Percentiles rank a stretch among this genome's conserved stretches.
phyloP scores from a whole-genome alignment of 2,329 filamentous ascomycete species.

The Lachnellula willkommii region DNA sequence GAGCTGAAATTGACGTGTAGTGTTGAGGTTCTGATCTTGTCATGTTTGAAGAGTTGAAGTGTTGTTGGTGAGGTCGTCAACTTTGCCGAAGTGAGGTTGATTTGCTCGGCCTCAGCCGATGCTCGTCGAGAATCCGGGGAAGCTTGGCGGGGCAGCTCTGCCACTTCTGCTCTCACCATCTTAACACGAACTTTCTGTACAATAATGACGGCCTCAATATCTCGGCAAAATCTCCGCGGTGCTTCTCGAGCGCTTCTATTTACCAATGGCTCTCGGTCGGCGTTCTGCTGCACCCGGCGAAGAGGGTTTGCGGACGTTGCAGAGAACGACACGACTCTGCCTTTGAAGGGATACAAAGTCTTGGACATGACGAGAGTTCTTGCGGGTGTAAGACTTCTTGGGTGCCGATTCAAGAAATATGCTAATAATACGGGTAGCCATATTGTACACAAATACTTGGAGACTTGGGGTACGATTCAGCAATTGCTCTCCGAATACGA shows the following conservation, averaged over 20 bases:
- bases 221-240: slow-evolving; percentile 10
- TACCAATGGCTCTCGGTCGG: slow-evolving; percentile 15
- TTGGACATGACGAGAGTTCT: slow-evolving; percentile 96
- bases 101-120: not conserved
- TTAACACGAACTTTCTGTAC: not conserved
- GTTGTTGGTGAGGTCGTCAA: not conserved
- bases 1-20: too few species aligned
- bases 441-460: slow-evolving; percentile 97
- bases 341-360: slow-evolving; percentile 80
- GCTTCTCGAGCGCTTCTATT: slow-evolving; percentile 15
- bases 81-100: not conserved
- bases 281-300: slow-evolving; percentile 7
- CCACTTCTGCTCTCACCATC: not conserved
- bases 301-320: slow-evolving; percentile 21
- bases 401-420: not conserved
- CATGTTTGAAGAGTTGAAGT: too few species aligned
- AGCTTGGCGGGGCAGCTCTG: not conserved
- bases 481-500: slow-evolving; percentile 22
- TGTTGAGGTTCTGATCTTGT: too few species aligned
- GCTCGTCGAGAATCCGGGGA: not conserved
- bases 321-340: slow-evolving; percentile 45
- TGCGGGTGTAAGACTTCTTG: slow-evolving; percentile 67
- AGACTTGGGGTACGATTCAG: slow-evolving; percentile 73
- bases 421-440: slow-evolving; percentile 51
- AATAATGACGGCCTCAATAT: slow-evolving; percentile 12